Base-by-base conservation (phyloP, 306 rosid genomes). In the Abrus precatorius region DNA sequence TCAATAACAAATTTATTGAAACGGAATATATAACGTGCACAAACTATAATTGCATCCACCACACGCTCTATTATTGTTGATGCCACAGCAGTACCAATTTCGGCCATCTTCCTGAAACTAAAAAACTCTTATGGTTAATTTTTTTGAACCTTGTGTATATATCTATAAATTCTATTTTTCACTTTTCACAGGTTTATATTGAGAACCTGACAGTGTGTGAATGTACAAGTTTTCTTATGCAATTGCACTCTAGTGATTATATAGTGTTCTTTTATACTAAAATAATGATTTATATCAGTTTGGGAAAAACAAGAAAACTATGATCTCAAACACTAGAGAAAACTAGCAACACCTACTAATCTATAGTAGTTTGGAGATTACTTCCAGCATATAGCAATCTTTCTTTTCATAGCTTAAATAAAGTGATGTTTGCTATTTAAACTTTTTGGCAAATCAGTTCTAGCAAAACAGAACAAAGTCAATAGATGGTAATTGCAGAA, bases 11-110 rank as follows among this genome's bases (percentile, higher is more conserved):
- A 66, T 27, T 66, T 66, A 14, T 44, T 9, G 55, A 67, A 67
- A 44, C 12, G 7, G 5, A 67, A 4, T 5, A 67, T 4, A 28
- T 9, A 27, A 10, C 10, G 38, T 3, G 54, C 69, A 67, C 38
- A 38, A 27, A 12, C 6, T 67, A 43, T 4, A 43, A 67, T 27
- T 67, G 55, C 36, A 67, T 43, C 54, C 55, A 67, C 36, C 55
- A 44, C 55, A 27, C 55, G 72, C 72, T 67, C 72, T 43, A 67
- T 40, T 67, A 67, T 9, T 27, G 14, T 20, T 8, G 55, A 67
- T 1, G 48, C 72, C 38, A 67, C 54, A 43, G 55, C 72, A 1
- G 55, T 28, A 5, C 72, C 55, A 0, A 67, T 44, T 67, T 67
- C 72, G 7, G 72, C 72, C 72, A 43, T 67, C 44, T 67, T 28